Evolutionary conservation across 305 asterid genomes (phyloP).

Genomic region (Solanum aculeatissimum): DNA sequence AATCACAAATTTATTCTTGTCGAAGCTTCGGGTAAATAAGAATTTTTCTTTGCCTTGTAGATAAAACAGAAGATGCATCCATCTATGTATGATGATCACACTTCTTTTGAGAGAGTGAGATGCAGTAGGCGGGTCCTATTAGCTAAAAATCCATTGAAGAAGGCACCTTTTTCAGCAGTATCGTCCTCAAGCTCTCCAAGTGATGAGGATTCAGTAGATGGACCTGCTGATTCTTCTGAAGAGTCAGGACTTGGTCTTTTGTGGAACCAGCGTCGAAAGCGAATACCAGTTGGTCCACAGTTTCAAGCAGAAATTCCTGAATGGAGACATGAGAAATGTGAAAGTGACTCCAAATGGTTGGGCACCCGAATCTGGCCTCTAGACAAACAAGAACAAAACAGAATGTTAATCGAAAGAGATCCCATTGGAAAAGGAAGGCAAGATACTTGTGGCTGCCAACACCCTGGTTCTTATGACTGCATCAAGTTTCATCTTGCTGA

Average conservation of each 20-base stretch:
- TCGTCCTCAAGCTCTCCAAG: constrained; percentile 10
- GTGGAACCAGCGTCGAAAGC: background rate
- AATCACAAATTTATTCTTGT: background rate
- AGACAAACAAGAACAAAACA: background rate
- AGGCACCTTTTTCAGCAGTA: background rate
- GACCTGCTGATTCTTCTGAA: background rate
- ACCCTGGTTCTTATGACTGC: constrained; percentile 39
- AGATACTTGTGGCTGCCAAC: constrained; percentile 52
- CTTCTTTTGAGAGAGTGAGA: constrained; percentile 15
- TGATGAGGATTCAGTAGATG: constrained; percentile 8
- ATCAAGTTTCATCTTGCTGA: constrained; percentile 42
- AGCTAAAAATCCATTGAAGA: constrained; percentile 12
- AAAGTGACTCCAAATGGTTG: constrained; percentile 14
- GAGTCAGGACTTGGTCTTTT: background rate
- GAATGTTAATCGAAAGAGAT: constrained; percentile 44
- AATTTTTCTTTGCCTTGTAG: background rate
- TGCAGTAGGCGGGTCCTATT: constrained; percentile 20
- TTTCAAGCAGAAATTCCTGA: constrained; percentile 12
- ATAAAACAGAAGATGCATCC: constrained; percentile 12
- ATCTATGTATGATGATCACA: constrained; percentile 3
- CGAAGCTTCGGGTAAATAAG: background rate
- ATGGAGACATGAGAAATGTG: constrained; percentile 4
- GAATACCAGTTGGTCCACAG: constrained; percentile 5
- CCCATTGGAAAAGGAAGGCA: constrained; percentile 66
- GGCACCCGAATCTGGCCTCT: constrained; percentile 8